Percentiles rank a stretch among this genome's conserved stretches.
These are phyloP conservation scores for Termitomyces sp. DNA, from an alignment of 768 basidiomycete genomes.

Conservation along the genomic window DNA sequence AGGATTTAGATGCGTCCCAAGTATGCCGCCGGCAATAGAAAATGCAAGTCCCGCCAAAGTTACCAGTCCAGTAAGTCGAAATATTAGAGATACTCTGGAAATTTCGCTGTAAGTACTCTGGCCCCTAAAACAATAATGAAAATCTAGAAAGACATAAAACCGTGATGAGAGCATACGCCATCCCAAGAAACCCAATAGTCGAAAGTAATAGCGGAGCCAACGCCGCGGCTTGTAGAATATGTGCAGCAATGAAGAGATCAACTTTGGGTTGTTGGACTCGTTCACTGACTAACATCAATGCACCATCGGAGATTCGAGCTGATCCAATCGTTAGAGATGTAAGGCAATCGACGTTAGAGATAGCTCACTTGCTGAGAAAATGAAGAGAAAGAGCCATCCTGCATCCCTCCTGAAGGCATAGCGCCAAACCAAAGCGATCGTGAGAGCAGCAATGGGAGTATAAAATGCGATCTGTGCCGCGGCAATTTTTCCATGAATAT, in stretches of 20 bases:
- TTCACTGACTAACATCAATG: slow-evolving; percentile 52
- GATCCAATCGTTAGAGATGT: background rate
- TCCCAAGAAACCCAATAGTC: slow-evolving; percentile 44
- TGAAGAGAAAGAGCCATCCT: slow-evolving; percentile 63
- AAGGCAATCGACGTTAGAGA: background rate
- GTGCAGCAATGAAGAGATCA: slow-evolving; percentile 47
- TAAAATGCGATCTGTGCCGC: slow-evolving; percentile 58
- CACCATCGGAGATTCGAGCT: slow-evolving; percentile 58
- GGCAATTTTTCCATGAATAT: slow-evolving; percentile 45
- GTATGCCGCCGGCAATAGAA: slow-evolving; percentile 39
- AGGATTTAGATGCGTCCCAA: slow-evolving; percentile 32
- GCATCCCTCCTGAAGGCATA: slow-evolving; percentile 55
- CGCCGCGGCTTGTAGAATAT: slow-evolving; percentile 41
- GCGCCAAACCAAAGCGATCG: slow-evolving; percentile 38
- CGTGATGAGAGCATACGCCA: slow-evolving; percentile 30
- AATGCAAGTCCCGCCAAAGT: slow-evolving; percentile 34
- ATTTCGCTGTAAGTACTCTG: slow-evolving; percentile 48
- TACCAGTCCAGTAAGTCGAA: slow-evolving; percentile 31
- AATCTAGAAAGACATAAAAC: slow-evolving; percentile 10
- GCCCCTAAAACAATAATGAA: slow-evolving; percentile 28
- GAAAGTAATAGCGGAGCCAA: slow-evolving; percentile 35
- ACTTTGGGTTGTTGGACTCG: slow-evolving; percentile 27
- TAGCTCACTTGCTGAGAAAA: slow-evolving; percentile 52
- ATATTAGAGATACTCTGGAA: slow-evolving; percentile 29
- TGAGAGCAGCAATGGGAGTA: slow-evolving; percentile 44